A percentile compares a stretch with the other conserved stretches of the same genome.
Evolutionary conservation across 768 basidiomycete genomes (phyloP).

Genomic region (Podaxis pistillaris): DNA sequence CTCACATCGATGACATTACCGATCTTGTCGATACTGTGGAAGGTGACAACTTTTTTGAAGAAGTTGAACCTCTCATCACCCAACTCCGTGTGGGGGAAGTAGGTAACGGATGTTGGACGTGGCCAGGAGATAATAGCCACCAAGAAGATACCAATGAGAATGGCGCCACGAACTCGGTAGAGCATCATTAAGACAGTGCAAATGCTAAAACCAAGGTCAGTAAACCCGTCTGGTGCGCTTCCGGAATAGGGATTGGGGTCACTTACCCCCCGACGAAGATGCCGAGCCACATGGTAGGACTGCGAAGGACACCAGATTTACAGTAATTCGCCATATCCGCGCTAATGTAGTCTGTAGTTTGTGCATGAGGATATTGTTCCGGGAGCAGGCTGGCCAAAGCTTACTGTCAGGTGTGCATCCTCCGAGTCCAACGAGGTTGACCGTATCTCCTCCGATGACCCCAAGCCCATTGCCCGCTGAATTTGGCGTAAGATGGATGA

Average conservation of each 20-base stretch:
- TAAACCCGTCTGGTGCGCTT: not conserved
- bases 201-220: constrained; percentile 40
- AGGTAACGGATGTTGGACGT: constrained; percentile 75
- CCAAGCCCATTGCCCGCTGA: constrained; percentile 67
- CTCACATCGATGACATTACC: constrained; percentile 71
- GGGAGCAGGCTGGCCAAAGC: not conserved
- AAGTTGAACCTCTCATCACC: constrained; percentile 78
- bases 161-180: constrained; percentile 81
- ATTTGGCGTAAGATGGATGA: not conserved
- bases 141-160: constrained; percentile 79
- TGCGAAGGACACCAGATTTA: constrained; percentile 58
- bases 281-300: constrained; percentile 86
- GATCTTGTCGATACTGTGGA: constrained; percentile 58
- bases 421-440: constrained; percentile 72
- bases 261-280: constrained; percentile 79
- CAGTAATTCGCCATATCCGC: constrained; percentile 58
- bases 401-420: constrained; percentile 62
- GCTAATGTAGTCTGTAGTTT: constrained; percentile 40
- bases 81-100: constrained; percentile 68
- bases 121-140: constrained; percentile 90
- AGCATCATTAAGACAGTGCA: constrained; percentile 79
- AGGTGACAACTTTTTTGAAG: constrained; percentile 83
- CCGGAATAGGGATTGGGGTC: not conserved
- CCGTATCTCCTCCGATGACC: constrained; percentile 71
- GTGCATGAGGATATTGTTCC: not conserved